Conservation (phyloP, 352 stramenopile genomes). For the Globisporangium sylvaticum region DNA sequence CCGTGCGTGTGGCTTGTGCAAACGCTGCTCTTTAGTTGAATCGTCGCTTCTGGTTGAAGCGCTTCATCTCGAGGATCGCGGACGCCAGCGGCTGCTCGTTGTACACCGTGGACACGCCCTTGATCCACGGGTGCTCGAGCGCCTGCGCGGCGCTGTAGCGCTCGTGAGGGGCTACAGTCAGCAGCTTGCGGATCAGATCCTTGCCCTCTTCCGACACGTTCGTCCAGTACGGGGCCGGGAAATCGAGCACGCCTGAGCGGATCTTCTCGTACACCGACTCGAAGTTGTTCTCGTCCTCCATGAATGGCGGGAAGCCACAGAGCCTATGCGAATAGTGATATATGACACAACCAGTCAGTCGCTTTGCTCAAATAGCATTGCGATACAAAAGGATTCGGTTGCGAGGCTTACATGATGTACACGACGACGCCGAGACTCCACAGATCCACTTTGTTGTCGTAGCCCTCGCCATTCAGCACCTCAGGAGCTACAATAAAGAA, state of each 20-base stretch:
- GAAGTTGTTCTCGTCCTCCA: constrained; percentile 76
- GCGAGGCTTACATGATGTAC: constrained; percentile 76
- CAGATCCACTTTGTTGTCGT: constrained; percentile 85
- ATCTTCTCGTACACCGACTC: constrained; percentile 87
- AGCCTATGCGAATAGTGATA: no score
- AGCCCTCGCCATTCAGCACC: constrained; percentile 81
- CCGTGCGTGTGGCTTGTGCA: background rate
- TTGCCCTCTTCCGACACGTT: constrained; percentile 84
- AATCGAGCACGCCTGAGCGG: constrained; percentile 69
- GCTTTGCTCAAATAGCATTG: background rate
- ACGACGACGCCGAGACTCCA: constrained; percentile 85
- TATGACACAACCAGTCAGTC: no score
- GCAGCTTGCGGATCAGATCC: constrained; percentile 73
- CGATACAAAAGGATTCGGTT: background rate
- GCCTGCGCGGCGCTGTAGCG: constrained; percentile 66
- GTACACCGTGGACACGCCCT: constrained; percentile 60
- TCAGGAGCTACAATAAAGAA: constrained; percentile 42
- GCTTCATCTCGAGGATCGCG: constrained; percentile 86
- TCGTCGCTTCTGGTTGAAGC: constrained; percentile 87
- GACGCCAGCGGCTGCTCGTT: constrained; percentile 78
- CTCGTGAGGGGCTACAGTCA: constrained; percentile 72
- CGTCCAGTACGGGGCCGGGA: constrained; percentile 81
- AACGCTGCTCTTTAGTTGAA: constrained; percentile 47
- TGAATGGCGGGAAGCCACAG: constrained; percentile 78
- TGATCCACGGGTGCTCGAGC: constrained; percentile 85